These are phyloP conservation scores for Chlamydomonas sp. DNA, from an alignment of 139 green algal genomes.

Conservation along the genomic window DNA sequence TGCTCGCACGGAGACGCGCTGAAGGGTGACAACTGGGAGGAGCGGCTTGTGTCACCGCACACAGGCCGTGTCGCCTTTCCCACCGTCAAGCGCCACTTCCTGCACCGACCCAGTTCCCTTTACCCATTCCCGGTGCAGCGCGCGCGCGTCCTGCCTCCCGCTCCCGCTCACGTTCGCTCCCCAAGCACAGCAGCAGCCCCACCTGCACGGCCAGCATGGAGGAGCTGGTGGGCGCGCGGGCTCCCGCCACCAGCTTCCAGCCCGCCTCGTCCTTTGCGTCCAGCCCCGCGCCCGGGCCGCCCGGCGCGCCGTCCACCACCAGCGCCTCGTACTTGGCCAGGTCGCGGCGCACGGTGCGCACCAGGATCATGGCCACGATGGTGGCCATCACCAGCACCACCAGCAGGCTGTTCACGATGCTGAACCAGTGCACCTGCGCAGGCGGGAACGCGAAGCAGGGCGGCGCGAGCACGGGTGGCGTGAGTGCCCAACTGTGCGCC, in stretches of 20 bases:
- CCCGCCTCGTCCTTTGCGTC: constrained; percentile 90
- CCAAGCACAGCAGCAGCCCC: not conserved
- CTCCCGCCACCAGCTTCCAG: constrained; percentile 97
- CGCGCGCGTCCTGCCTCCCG: no score
- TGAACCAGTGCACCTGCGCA: constrained; percentile 93
- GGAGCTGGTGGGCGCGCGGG: constrained; percentile 78
- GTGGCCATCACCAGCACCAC: constrained; percentile 94
- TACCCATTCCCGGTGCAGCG: no score
- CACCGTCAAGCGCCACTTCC: no score
- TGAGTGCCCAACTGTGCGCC: no score
- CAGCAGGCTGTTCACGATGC: constrained; percentile 95
- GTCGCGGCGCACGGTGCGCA: constrained; percentile 91
- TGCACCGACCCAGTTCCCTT: no score
- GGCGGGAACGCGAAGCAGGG: not conserved
- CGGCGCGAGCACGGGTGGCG: no score
- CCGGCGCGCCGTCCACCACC: constrained; percentile 75
- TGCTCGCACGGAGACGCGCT: no score
- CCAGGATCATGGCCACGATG: constrained; percentile 92
- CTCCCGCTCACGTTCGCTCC: no score
- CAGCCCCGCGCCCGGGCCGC: not conserved
- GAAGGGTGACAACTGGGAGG: no score
- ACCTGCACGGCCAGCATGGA: constrained; percentile 80
- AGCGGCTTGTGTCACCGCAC: no score
- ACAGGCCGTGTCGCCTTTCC: no score
- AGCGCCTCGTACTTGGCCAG: constrained; percentile 93